Conservation (phyloP, 345 rosid species). For the Boechera stricta region DNA sequence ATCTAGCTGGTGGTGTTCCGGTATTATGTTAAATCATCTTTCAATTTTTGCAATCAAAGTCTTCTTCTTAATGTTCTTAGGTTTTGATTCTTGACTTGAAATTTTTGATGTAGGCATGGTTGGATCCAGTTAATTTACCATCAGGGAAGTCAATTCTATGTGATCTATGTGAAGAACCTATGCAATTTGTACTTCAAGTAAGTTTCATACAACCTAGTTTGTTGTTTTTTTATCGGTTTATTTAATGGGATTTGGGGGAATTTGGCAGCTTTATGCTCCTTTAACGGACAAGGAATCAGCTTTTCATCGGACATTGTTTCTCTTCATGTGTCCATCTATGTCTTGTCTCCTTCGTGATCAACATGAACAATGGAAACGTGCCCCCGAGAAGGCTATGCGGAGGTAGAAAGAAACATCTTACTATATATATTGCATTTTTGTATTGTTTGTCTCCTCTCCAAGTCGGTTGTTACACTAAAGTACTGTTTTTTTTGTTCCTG, state of each 20-base stretch:
- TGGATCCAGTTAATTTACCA: conserved; percentile 85
- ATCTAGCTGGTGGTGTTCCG: conserved; percentile 89
- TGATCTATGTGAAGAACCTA: conserved; percentile 81
- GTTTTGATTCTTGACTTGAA: conserved; percentile 16
- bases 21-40: conserved; percentile 41
- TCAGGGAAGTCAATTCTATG: conserved; percentile 65
- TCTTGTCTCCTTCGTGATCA: conserved; percentile 88
- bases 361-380: conserved; percentile 88
- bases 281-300: conserved; percentile 65
- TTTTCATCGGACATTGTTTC: conserved; percentile 77
- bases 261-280: conserved; percentile 78
- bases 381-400: conserved; percentile 57
- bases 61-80: conserved; percentile 11
- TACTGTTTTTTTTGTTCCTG: conserved; percentile 26
- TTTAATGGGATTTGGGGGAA: neutral
- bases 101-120: conserved; percentile 70
- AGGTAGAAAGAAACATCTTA: conserved; percentile 54
- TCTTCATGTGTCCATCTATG: conserved; percentile 89
- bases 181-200: conserved; percentile 93
- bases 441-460: neutral
- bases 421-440: neutral
- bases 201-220: conserved; percentile 21
- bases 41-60: neutral
- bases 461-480: conserved; percentile 10
- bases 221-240: neutral